A percentile compares a stretch with the other conserved stretches of the same genome.
Conservation (phyloP, 805 yeast genomes). For the Kuraishia ogatae region DNA sequence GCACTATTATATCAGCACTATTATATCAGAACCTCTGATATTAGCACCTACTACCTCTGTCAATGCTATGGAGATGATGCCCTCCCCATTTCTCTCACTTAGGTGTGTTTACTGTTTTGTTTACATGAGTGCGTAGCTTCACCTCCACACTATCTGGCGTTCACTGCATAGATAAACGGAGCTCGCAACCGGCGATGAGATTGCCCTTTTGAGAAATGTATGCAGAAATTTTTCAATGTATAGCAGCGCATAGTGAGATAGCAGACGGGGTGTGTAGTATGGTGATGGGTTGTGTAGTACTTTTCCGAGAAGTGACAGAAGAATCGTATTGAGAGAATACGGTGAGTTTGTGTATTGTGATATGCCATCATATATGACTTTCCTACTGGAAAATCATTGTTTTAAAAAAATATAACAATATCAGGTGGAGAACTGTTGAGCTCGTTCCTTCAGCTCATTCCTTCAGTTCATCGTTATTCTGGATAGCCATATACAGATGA, state of each 20-base stretch:
- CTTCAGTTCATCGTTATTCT: not conserved
- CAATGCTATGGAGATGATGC: too few species aligned
- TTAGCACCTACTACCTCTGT: too few species aligned
- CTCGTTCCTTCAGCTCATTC: too few species aligned
- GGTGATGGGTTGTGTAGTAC: not conserved
- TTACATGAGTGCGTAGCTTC: not conserved
- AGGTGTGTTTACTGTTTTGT: not conserved
- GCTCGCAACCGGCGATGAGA: constrained; percentile 3
- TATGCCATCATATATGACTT: too few species aligned
- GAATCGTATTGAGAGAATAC: too few species aligned
- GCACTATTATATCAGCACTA: too few species aligned
- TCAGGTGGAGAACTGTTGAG: too few species aligned
- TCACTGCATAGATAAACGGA: not conserved
- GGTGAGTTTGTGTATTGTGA: too few species aligned
- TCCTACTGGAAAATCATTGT: too few species aligned
- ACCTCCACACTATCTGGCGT: not conserved
- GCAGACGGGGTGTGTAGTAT: not conserved
- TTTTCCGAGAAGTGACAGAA: too few species aligned
- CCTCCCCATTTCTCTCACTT: not conserved
- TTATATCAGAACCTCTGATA: too few species aligned
- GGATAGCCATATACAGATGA: constrained; percentile 31
- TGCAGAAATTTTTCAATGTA: constrained; percentile 1
- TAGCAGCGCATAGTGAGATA: not conserved
- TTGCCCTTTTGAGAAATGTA: not conserved
- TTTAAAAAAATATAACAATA: too few species aligned